Evolutionary conservation across 805 yeast species (phyloP).

Genomic region (Sugiyamaella boreocaroliniensis): DNA sequence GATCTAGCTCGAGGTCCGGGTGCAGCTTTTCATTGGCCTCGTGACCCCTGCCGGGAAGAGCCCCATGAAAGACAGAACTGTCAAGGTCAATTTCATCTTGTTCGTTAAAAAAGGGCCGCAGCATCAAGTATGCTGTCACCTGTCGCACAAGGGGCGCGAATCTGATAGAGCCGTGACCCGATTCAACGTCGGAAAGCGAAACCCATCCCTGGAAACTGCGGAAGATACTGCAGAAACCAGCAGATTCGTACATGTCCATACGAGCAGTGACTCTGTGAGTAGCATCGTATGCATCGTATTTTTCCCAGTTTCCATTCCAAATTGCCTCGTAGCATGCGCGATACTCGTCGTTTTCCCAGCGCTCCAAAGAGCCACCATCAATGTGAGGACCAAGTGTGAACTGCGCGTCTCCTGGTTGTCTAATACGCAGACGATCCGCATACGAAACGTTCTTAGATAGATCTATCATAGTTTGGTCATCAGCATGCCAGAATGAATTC

Average conservation of each 20-base stretch:
- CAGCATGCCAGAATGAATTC: conserved; percentile 29
- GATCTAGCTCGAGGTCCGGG: conserved; percentile 33
- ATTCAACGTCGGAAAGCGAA: conserved; percentile 32
- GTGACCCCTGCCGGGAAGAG: conserved; percentile 35
- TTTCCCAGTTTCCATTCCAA: conserved; percentile 37
- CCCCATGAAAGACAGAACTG: conserved; percentile 35
- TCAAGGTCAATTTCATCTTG: conserved; percentile 5
- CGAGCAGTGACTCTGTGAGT: conserved; percentile 32
- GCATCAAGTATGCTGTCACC: conserved; percentile 35
- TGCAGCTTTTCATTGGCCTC: conserved; percentile 27
- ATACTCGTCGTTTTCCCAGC: conserved; percentile 42
- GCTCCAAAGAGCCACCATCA: conserved; percentile 40
- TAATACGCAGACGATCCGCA: conserved; percentile 39
- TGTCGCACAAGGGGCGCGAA: conserved; percentile 35
- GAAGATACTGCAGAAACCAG: conserved; percentile 32
- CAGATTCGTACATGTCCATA: conserved; percentile 31
- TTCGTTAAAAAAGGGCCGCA: conserved; percentile 35
- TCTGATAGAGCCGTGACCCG: conserved; percentile 37
- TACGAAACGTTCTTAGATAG: conserved; percentile 33
- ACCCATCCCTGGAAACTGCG: conserved; percentile 43
- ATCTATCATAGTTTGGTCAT: conserved; percentile 27
- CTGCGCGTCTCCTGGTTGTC: conserved; percentile 34
- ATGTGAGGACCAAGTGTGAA: conserved; percentile 35
- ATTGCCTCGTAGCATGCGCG: conserved; percentile 34
- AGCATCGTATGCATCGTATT: conserved; percentile 37